phyloP scores from a whole-genome alignment of 192 early-diverging fungal genomes.

The Pilobolus umbonatus region DNA sequence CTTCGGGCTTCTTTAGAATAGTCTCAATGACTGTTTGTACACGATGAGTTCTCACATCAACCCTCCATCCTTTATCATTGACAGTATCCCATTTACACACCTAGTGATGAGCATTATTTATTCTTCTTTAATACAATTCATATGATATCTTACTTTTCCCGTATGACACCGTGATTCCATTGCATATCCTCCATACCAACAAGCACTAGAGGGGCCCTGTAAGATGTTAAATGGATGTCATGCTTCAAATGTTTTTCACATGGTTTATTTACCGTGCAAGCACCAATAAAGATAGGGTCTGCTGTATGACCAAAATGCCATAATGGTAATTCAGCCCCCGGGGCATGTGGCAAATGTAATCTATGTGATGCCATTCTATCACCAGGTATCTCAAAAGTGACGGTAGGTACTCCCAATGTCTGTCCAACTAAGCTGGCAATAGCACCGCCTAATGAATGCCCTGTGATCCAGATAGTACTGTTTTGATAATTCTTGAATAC shows the following conservation, averaged over 20 bases:
- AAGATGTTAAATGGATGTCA: background rate
- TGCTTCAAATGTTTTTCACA: constrained; percentile 26
- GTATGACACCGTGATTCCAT: constrained; percentile 85
- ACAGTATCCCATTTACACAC: constrained; percentile 66
- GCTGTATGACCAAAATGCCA: constrained; percentile 90
- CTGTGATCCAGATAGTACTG: constrained; percentile 73
- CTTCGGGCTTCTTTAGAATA: constrained; percentile 39
- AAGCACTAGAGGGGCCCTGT: constrained; percentile 40
- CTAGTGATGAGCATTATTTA: constrained; percentile 8
- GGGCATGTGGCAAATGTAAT: constrained; percentile 65
- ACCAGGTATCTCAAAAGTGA: constrained; percentile 84
- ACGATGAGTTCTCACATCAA: constrained; percentile 73
- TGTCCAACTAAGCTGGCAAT: constrained; percentile 74
- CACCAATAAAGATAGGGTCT: constrained; percentile 89
- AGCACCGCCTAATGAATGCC: constrained; percentile 76
- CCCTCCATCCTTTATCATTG: constrained; percentile 53
- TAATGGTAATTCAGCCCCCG: constrained; percentile 55
- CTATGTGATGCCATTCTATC: constrained; percentile 74
- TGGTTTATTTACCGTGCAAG: constrained; percentile 48
- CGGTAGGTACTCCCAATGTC: constrained; percentile 77
- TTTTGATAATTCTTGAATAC: constrained; percentile 62
- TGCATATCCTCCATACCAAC: constrained; percentile 73
- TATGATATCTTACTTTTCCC: constrained; percentile 43
- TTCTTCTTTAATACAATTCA: background rate
- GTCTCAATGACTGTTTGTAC: constrained; percentile 74